Evolutionary conservation across 176 grass and related monocot genomes (phyloP), one percentile per base, ranked within the genome.

Genomic region (Carex parvula): DNA sequence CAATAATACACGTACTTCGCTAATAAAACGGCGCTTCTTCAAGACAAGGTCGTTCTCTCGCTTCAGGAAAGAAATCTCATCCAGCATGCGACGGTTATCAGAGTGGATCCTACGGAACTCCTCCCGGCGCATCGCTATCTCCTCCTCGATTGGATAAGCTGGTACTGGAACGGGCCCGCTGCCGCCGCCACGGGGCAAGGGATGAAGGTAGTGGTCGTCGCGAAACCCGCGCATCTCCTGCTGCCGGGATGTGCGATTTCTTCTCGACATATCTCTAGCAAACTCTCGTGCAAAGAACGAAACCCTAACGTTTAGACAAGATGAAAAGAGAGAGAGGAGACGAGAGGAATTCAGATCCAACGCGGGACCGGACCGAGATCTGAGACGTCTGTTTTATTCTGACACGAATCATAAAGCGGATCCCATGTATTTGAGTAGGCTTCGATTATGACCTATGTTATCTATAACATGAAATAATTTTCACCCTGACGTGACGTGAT

Each of bases 81-180:
- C 88, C 24, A 89, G 53, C 30, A 88, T 58, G 68, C 42, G 76
- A 14, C 60, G 67, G 30, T 89, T 92, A 8, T 87, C 81, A 2
- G 84, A 57, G 52, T 48, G 69, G 64, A 92, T 82, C 59, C 88
- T 82, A 21, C 30, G 60, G 37, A 83, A 89, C 64, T 90, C 71
- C 30, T 89, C 79, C 61, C 50, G 41, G 54, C 79, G 69, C 29
- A 82, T n/a, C 18, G 64, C 82, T 35, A 88, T 60, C 68, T 90
- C 85, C 56, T 83, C 88, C 26, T 84, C 82, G 18, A 70, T 37
- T 59, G 53, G 79, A 68, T 60, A 30, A 6, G 60, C 60, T 67
- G 52, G 71, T 16, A 88, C 57, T 18, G 87, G 48, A 14, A 79
- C 26, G n/a, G 37, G 87, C 58, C 50, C 48, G 4, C 60, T n/a